phyloP scores from a whole-genome alignment of 352 stramenopile genomes.

The Phytopythium ostracodes region DNA sequence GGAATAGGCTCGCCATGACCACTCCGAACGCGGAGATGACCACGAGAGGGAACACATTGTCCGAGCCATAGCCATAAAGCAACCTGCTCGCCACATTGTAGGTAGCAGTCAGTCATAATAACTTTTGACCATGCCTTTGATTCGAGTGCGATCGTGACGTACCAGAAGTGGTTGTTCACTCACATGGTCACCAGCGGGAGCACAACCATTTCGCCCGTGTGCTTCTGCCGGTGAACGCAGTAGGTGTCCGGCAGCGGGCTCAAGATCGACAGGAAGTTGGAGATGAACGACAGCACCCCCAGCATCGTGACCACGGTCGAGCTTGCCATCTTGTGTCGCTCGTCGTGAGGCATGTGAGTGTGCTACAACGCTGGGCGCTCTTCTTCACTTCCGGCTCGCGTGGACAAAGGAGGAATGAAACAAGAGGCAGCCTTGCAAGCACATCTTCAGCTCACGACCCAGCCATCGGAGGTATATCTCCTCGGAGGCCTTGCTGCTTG shows the following conservation, averaged over 20 bases:
- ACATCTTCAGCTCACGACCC: too few relatives aligned
- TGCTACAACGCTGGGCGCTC: not conserved
- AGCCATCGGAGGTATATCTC: too few relatives aligned
- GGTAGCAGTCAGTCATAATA: too few relatives aligned
- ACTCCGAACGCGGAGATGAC: not conserved
- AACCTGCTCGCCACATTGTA: not conserved
- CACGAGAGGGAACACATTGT: not conserved
- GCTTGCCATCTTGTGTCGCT: not conserved
- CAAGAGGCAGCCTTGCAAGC: not conserved
- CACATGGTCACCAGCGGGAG: constrained; percentile 37
- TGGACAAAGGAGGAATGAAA: constrained; percentile 1
- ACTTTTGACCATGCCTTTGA: not conserved
- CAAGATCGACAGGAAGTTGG: constrained; percentile 23
- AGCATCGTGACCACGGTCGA: constrained; percentile 4
- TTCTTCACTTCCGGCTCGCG: not conserved
- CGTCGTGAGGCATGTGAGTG: too few relatives aligned
- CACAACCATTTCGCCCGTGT: constrained; percentile 26
- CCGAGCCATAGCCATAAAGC: not conserved
- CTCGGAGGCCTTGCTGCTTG: too few relatives aligned
- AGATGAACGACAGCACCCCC: constrained; percentile 15
- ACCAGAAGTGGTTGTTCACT: constrained; percentile 39
- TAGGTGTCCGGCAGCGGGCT: constrained; percentile 29
- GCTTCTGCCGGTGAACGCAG: constrained; percentile 14
- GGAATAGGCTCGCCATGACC: not conserved
- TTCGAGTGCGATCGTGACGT: not conserved